A percentile compares a stretch with the other conserved stretches of the same genome.
phyloP scores from a whole-genome alignment of 495 filamentous ascomycete genomes.

The Penicillium taxi region DNA sequence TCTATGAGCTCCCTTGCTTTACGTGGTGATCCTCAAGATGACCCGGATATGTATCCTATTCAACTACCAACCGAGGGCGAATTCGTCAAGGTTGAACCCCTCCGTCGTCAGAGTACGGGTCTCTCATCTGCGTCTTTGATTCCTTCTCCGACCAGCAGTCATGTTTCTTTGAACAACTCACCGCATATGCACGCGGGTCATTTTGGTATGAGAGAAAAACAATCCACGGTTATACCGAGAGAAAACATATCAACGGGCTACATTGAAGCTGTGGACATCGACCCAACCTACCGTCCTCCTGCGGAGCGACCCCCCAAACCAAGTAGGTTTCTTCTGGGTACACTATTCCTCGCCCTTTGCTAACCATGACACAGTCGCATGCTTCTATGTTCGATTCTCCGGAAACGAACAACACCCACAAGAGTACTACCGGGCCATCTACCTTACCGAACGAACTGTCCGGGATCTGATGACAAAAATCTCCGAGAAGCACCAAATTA shows the following conservation, averaged over 20 bases:
- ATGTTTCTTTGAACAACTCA: conserved; percentile 43
- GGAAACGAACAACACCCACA: conserved; percentile 45
- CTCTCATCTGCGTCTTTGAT: conserved; percentile 42
- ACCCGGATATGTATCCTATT: conserved; percentile 83
- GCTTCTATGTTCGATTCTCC: conserved; percentile 70
- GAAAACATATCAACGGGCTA: conserved; percentile 49
- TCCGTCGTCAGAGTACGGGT: conserved; percentile 50
- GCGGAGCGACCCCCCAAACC: conserved; percentile 61
- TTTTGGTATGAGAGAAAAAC: conserved; percentile 11
- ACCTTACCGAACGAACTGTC: conserved; percentile 67
- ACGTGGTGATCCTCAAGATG: conserved; percentile 73
- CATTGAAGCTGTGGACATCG: conserved; percentile 89
- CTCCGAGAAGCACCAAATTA: conserved; percentile 69
- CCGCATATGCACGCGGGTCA: conserved; percentile 19
- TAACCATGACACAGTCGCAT: conserved; percentile 52
- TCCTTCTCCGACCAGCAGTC: conserved; percentile 59
- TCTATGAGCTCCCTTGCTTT: conserved; percentile 79
- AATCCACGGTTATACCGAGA: conserved; percentile 42
- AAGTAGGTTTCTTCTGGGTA: conserved; percentile 35
- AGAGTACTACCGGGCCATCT: conserved; percentile 77
- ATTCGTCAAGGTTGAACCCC: conserved; percentile 49
- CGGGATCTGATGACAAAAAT: conserved; percentile 62
- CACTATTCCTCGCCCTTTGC: neutral
- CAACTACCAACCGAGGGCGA: conserved; percentile 59
- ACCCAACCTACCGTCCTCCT: conserved; percentile 76